Evolutionary conservation across 768 basidiomycete species (phyloP), one percentile per base, ranked within the genome.

Genomic region (Cubamyces lactineus): DNA sequence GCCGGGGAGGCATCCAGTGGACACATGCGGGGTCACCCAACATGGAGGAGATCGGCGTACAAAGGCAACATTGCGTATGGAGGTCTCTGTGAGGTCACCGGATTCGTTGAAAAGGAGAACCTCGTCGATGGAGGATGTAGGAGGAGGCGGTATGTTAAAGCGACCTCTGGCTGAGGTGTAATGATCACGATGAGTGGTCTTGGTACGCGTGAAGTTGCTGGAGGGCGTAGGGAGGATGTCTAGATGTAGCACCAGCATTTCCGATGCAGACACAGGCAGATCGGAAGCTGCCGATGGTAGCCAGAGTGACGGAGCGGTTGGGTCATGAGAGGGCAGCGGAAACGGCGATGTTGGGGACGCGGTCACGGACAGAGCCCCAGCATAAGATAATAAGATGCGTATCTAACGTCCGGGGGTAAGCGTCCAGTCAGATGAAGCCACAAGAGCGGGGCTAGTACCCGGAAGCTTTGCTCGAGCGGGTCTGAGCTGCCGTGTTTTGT

Each of bases 41-140:
- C 59, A 67, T 2, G 72, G 71, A 3, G 69, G 69, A 5, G 48
- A 49, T 16, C 65, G 43, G 13, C 87, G 84, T 65, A 80, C 82
- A 62, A 92, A 82, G 1, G 90, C 88, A 54, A 92, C 74, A 66
- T 92, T 94, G 71, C 80, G 86, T 48, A 89, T 84, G 30, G 87
- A 84, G 0, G 88, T 78, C 70, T 94, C 91, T 47, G 81, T 89
- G 56, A 90, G 70, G 17, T 76, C 68, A 2, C 75, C 74, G 2
- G 76, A 69, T 0, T 77, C 41, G 66, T 87, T 87, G 76, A 83
- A 86, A 55, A 94, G 71, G 26, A 94, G 71, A 2, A 92, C 86
- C 66, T 94, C 92, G 16, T 72, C 70, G 21, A 52, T 26, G 34
- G 63, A 48, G 2, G 66, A 46, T 0, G 65, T 60, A 3, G 70